Percentiles rank a stretch among this genome's conserved stretches.
Conservation (phyloP, 2,329 filamentous ascomycete genomes). For the Cryphonectria radicalis region DNA sequence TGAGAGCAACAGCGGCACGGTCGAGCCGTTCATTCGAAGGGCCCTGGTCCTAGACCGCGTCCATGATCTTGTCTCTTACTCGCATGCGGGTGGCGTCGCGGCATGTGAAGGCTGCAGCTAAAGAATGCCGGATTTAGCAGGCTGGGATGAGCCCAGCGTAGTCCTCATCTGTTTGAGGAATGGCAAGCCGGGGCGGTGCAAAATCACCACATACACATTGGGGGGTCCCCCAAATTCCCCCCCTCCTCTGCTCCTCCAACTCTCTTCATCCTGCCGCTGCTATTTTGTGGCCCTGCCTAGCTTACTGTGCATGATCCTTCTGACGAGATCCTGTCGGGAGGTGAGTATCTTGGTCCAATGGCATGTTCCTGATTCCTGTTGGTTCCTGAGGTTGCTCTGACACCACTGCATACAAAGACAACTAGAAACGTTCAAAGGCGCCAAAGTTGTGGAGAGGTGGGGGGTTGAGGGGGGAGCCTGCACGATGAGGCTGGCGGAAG, state of each 20-base stretch:
- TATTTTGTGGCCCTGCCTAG: conserved; percentile 2
- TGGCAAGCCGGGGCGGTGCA: not conserved
- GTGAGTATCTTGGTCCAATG: not conserved
- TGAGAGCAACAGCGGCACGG: not conserved
- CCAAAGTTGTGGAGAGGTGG: not conserved
- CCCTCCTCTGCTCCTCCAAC: not conserved
- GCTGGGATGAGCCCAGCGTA: not conserved
- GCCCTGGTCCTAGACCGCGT: not conserved
- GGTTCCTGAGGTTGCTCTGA: not conserved
- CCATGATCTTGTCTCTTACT: not conserved
- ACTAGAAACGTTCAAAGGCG: not conserved
- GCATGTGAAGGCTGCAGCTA: conserved; percentile 9
- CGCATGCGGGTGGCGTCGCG: not conserved
- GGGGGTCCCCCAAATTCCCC: not conserved
- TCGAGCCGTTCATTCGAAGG: not conserved
- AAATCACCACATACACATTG: not conserved
- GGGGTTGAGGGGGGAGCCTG: not conserved
- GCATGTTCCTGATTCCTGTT: not conserved
- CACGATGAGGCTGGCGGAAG: not conserved
- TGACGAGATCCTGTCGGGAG: not conserved
- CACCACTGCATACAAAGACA: not conserved
- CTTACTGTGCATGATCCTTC: conserved; percentile 9
- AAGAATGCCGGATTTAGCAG: not conserved
- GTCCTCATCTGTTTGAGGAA: conserved; percentile 2
- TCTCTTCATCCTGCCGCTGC: conserved; percentile 13